phyloP scores from a whole-genome alignment of 1,284 basidiomycete species.

The Pterulicium gracile region DNA sequence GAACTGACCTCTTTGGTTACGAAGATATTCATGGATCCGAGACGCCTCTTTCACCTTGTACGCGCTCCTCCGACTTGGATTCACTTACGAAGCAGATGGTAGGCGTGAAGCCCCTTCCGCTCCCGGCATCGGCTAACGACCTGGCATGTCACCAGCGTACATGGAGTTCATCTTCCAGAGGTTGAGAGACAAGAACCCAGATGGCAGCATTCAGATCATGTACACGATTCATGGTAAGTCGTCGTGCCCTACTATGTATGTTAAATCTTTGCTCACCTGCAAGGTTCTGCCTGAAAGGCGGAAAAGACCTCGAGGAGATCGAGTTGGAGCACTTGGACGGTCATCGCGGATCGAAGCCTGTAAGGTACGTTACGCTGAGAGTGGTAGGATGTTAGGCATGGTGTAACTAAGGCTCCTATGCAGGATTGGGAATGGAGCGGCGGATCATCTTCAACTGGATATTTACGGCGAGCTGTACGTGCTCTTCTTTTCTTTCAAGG shows the following conservation, averaged over 20 bases:
- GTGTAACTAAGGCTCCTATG: background rate
- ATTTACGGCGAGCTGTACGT: constrained; percentile 82
- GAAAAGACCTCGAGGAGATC: constrained; percentile 76
- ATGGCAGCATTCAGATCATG: constrained; percentile 89
- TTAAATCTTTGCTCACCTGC: background rate
- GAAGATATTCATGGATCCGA: constrained; percentile 76
- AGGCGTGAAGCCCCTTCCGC: constrained; percentile 7
- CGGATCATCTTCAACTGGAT: constrained; percentile 86
- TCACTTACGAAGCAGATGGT: constrained; percentile 83
- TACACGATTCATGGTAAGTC: constrained; percentile 70
- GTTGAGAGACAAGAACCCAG: constrained; percentile 70
- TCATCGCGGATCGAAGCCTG: constrained; percentile 75
- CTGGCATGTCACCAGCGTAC: constrained; percentile 42
- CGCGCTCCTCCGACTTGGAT: constrained; percentile 83
- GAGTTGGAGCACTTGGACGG: constrained; percentile 79
- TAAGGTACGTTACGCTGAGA: constrained; percentile 28
- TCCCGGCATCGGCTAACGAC: background rate
- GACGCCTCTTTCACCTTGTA: constrained; percentile 90
- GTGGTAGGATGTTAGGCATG: too few species aligned
- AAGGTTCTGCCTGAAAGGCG: constrained; percentile 30
- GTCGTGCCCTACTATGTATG: background rate
- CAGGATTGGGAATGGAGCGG: constrained; percentile 84
- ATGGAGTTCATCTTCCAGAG: constrained; percentile 86
- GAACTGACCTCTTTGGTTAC: background rate
- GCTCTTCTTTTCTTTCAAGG: background rate